phyloP scores from a whole-genome alignment of 768 basidiomycete genomes.

The Psilocybe subaeruginosa region DNA sequence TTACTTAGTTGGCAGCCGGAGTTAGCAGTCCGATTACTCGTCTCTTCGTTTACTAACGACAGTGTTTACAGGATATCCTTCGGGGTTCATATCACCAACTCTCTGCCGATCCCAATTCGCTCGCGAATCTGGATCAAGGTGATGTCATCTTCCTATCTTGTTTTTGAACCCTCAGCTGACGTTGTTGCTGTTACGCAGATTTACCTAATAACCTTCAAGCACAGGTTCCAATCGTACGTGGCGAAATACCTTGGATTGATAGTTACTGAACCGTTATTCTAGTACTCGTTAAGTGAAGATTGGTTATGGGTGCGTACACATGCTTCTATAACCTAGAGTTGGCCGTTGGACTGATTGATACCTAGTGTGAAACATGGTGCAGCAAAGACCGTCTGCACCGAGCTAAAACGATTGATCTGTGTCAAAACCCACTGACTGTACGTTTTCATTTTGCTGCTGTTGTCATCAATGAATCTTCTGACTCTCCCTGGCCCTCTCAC shows the following conservation, averaged over 20 bases:
- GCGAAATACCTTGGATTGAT: not conserved
- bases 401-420: conserved; percentile 93
- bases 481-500: conserved; percentile 6
- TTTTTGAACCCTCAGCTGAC: not conserved
- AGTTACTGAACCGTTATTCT: not conserved
- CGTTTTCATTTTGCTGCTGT: conserved; percentile 24
- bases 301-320: conserved; percentile 88
- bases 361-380: conserved; percentile 98
- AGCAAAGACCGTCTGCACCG: conserved; percentile 82
- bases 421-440: conserved; percentile 95
- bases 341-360: not conserved
- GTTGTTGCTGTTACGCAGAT: conserved; percentile 47
- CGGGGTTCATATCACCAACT: conserved; percentile 92
- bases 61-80: conserved; percentile 68
- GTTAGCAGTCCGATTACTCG: conserved; percentile 32
- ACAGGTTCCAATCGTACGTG: conserved; percentile 88
- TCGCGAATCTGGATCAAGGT: conserved; percentile 96
- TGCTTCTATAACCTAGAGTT: not conserved
- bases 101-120: conserved; percentile 91
- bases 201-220: conserved; percentile 94
- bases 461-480: not conserved
- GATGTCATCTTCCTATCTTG: conserved; percentile 3
- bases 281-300: conserved; percentile 89
- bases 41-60: conserved; percentile 1
- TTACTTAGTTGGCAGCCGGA: conserved; percentile 55